Evolutionary conservation across 768 basidiomycete genomes (phyloP).

Genomic region (Amyloporia xantha): DNA sequence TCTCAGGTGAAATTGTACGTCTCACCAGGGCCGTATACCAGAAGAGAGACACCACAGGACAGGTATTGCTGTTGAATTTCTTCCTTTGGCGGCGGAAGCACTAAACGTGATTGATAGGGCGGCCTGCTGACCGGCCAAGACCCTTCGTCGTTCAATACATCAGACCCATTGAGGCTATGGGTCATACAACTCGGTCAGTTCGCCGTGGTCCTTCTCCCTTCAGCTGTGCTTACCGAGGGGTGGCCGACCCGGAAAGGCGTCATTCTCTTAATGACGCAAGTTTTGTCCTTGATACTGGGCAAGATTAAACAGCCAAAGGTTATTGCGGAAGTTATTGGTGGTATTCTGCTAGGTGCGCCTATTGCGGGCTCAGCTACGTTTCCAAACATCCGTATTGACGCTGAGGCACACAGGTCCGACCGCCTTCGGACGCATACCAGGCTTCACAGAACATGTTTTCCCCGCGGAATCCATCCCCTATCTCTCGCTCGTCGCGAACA

Average conservation of each 20-base stretch:
- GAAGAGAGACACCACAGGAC: constrained; percentile 11
- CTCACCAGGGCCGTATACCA: constrained; percentile 5
- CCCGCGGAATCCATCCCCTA: constrained; percentile 65
- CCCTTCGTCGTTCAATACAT: constrained; percentile 55
- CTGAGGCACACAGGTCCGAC: constrained; percentile 40
- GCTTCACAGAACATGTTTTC: constrained; percentile 84
- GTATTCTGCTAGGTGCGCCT: constrained; percentile 69
- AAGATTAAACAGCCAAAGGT: constrained; percentile 81
- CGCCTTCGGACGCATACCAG: constrained; percentile 75
- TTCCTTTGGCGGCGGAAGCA: not conserved
- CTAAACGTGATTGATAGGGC: constrained; percentile 40
- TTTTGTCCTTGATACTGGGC: constrained; percentile 66
- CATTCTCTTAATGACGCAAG: constrained; percentile 74
- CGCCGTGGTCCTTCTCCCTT: too few relatives aligned
- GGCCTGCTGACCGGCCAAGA: constrained; percentile 72
- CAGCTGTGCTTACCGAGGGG: too few relatives aligned
- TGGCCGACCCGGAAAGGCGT: too few relatives aligned
- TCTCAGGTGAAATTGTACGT: constrained; percentile 9
- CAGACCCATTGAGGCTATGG: constrained; percentile 72
- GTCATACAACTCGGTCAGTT: constrained; percentile 70
- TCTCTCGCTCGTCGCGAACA: constrained; percentile 81
- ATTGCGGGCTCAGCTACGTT: not conserved
- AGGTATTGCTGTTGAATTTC: constrained; percentile 27
- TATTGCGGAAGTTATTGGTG: constrained; percentile 80
- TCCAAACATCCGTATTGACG: not conserved